Base-by-base conservation (phyloP, 345 rosid species). In the Sonneratia alba region DNA sequence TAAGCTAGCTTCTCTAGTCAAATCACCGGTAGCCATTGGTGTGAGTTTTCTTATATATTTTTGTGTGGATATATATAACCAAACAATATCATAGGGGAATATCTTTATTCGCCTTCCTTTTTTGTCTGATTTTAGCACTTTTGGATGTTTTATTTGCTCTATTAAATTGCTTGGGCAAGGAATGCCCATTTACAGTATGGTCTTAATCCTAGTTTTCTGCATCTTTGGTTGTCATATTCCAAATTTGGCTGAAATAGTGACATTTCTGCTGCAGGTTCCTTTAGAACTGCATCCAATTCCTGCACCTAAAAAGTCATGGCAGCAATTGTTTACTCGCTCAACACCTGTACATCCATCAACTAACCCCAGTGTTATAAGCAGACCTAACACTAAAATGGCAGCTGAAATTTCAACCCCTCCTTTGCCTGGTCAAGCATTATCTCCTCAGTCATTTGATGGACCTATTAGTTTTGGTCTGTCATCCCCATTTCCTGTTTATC, bases 231-330 rank as follows among this genome's bases (percentile, higher is more conserved):
- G 19, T n/a, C 19, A n/a, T 11, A 7, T 37, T 15, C 18, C 55
- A 68, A 43, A 42, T 3, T 22, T 22, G 53, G 70, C 36, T 68
- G 36, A 68, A 3, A 45, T 34, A 71, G 65, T 70, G 66, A 66
- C 73, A 73, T 71, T 69, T 77, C 77, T 27, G 73, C 74, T 80
- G 81, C 92, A 95, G 99, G 89, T 87, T 55, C 76, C 83, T 75
- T 79, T 83, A 34, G 97, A 89, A 69, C 78, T 89, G 32, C 86
- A 81, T 62, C 77, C 69, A 7, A 81, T 70, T 73, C 56, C 87
- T 37, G 81, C 85, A 66, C 97, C 97, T 49, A 89, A 84, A 81
- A 92, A 90, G 70, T 82, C 99, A 42, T 95, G 99, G 99, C 97
- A 95, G 51, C 97, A 95, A 71, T 78, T 95, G 71, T 95, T 95